Conservation (phyloP, 2,329 filamentous ascomycete species). For the Plectosphaerella cucumerina region DNA sequence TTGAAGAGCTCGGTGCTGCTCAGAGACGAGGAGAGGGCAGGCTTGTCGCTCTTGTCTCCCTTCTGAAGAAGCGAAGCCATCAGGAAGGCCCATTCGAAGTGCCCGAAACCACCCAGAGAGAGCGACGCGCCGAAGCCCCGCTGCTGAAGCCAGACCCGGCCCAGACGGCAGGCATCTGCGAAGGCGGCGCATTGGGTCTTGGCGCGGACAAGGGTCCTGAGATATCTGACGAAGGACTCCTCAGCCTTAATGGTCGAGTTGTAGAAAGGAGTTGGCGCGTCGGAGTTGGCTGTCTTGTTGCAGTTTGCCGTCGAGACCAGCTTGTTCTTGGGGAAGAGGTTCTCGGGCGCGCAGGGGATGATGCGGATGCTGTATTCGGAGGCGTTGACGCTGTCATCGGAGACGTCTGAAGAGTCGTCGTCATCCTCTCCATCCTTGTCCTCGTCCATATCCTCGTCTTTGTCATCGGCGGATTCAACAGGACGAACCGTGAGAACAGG, state of each 20-base stretch:
- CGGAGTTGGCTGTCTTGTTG: constrained; percentile 52
- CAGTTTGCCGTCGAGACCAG: constrained; percentile 67
- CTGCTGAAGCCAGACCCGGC: constrained; percentile 84
- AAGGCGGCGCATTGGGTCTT: constrained; percentile 69
- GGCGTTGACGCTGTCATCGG: constrained; percentile 15
- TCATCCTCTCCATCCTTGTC: constrained; percentile 17
- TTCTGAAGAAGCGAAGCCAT: constrained; percentile 75
- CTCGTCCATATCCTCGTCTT: constrained; percentile 7
- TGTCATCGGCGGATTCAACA: constrained; percentile 13
- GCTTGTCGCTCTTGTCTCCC: constrained; percentile 67
- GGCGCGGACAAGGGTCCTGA: constrained; percentile 69
- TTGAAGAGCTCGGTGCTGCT: constrained; percentile 95
- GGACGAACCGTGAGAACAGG: constrained; percentile 56
- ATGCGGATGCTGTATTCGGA: constrained; percentile 64
- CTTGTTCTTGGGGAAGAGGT: constrained; percentile 67
- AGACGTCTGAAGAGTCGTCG: constrained; percentile 8
- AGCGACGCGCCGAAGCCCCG: constrained; percentile 70
- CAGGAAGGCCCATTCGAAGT: constrained; percentile 85
- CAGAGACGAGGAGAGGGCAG: constrained; percentile 72
- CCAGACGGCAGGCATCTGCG: constrained; percentile 79
- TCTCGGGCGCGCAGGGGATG: constrained; percentile 67
- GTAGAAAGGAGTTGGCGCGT: constrained; percentile 72
- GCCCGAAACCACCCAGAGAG: constrained; percentile 80
- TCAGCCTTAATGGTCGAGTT: constrained; percentile 83
- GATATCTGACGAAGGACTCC: constrained; percentile 66